Evolutionary conservation across 805 yeast genomes (phyloP).

Genomic region (Nadsonia fulvescens): DNA sequence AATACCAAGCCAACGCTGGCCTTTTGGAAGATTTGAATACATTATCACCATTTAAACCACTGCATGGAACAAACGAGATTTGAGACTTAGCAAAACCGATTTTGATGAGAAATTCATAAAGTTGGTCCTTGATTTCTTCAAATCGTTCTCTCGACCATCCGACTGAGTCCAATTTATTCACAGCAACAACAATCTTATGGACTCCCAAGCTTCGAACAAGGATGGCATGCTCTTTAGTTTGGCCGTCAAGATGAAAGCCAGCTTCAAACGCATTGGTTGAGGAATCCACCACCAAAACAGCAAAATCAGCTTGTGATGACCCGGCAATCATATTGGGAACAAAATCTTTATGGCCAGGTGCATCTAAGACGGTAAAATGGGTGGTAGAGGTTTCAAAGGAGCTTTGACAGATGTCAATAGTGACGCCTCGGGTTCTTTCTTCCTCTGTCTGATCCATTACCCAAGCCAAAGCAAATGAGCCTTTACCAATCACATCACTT

Average conservation of each 20-base stretch:
- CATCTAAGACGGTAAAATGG: conserved; percentile 56
- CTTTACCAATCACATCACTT: conserved; percentile 49
- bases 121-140: conserved; percentile 29
- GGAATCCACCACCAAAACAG: conserved; percentile 54
- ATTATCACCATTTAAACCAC: conserved; percentile 53
- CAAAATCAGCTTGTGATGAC: conserved; percentile 60
- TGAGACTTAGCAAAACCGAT: conserved; percentile 29
- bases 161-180: conserved; percentile 54
- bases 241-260: conserved; percentile 51
- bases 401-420: conserved; percentile 60
- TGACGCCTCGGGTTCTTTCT: conserved; percentile 60
- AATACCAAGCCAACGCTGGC: conserved; percentile 25
- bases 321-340: conserved; percentile 81
- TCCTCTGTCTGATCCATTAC: conserved; percentile 66
- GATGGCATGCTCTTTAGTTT: conserved; percentile 61
- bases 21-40: conserved; percentile 28
- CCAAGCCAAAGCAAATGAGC: conserved; percentile 75
- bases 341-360: conserved; percentile 72
- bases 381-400: conserved; percentile 37
- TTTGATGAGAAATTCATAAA: conserved; percentile 31
- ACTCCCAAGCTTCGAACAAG: conserved; percentile 53
- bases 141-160: conserved; percentile 38
- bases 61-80: conserved; percentile 42
- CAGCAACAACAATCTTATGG: conserved; percentile 37
- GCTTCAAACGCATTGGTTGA: conserved; percentile 50